Evolutionary conservation across 2,329 filamentous ascomycete species (phyloP), one percentile per base, ranked within the genome.

Genomic region (Didymosphaeria variabile): DNA sequence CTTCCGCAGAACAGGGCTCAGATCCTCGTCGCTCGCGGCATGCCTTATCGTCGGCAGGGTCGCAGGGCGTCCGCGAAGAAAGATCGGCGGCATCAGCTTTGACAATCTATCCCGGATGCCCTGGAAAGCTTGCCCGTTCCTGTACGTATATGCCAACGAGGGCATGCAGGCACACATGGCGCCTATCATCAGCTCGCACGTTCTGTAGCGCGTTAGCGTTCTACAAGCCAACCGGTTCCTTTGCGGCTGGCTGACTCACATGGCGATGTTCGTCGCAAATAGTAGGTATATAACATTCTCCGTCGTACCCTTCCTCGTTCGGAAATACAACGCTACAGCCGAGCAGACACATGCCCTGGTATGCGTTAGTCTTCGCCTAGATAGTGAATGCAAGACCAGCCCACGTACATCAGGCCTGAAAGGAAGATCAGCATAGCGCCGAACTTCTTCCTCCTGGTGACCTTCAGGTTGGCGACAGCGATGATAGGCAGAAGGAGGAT

Each of bases 401-500:
- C 3, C 17, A 52, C 57, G 46, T 57, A 62, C 62, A 65, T 17
- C 38, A 26, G 13, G 3, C 60, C 60, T 1, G 59, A 23, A 10
- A 57, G 38, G 29, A 65, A 65, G 5, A 65, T 40, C 23, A 62
- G n/a, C n/a, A 60, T 26, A 31, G 45, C 58, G 3, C 54, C 60
- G 5, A 62, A 47, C 17, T 62, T 62, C 19, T 49, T 53, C 31
- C 34, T 47, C 17, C 9, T 12, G 2, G 32, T 23, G 1, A 56
- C 45, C 12, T 58, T 23, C 1, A 62, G 38, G 8, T 47, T 40
- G 2, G 34, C 36, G 3, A 62, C 49, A 1, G 57, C 57, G 8
- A 62, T 31, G 12, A 62, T 60, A 2, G 60, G 62, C 9, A 65
- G 46, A 17, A 59, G 21, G 3, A 65, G 44, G 15, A 65, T 60